Conservation (phyloP, 1,139 yeast genomes). For the Pichia sp. region DNA sequence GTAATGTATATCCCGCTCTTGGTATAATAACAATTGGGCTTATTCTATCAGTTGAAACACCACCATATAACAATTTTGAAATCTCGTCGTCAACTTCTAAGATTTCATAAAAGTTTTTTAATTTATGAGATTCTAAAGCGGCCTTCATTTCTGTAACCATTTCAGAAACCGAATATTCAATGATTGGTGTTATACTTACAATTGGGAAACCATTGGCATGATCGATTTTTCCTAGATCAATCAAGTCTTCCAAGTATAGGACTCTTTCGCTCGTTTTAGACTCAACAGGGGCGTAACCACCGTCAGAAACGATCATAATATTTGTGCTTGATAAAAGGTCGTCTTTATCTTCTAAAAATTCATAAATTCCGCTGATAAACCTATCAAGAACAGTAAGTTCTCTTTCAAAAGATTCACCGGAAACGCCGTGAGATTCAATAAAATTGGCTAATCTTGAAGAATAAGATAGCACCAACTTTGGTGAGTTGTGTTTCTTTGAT, state of each 20-base stretch:
- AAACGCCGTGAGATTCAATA: slow-evolving; percentile 72
- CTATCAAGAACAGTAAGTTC: slow-evolving; percentile 65
- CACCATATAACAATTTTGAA: slow-evolving; percentile 68
- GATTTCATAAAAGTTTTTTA: slow-evolving; percentile 43
- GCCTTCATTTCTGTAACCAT: slow-evolving; percentile 36
- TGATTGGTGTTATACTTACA: slow-evolving; percentile 66
- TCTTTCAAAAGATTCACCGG: slow-evolving; percentile 53
- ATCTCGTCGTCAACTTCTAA: slow-evolving; percentile 52
- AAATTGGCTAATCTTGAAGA: slow-evolving; percentile 74
- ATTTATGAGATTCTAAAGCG: slow-evolving; percentile 31
- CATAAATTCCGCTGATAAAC: slow-evolving; percentile 50
- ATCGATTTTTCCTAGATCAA: slow-evolving; percentile 52
- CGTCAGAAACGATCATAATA: slow-evolving; percentile 79
- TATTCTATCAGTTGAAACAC: slow-evolving; percentile 45
- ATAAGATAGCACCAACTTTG: slow-evolving; percentile 70
- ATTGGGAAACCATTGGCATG: slow-evolving; percentile 91
- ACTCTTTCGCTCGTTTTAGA: slow-evolving; percentile 46
- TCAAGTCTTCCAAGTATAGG: slow-evolving; percentile 65
- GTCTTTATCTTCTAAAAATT: slow-evolving; percentile 51
- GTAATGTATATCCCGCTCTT: slow-evolving; percentile 71
- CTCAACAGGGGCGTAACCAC: slow-evolving; percentile 87
- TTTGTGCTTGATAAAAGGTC: slow-evolving; percentile 67
- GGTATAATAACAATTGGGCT: slow-evolving; percentile 91
- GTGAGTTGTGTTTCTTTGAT: background rate
- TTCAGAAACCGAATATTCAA: slow-evolving; percentile 36